Evolutionary conservation across 2,329 filamentous ascomycete genomes (phyloP).

Genomic region (Neopestalotiopsis clavispora): DNA sequence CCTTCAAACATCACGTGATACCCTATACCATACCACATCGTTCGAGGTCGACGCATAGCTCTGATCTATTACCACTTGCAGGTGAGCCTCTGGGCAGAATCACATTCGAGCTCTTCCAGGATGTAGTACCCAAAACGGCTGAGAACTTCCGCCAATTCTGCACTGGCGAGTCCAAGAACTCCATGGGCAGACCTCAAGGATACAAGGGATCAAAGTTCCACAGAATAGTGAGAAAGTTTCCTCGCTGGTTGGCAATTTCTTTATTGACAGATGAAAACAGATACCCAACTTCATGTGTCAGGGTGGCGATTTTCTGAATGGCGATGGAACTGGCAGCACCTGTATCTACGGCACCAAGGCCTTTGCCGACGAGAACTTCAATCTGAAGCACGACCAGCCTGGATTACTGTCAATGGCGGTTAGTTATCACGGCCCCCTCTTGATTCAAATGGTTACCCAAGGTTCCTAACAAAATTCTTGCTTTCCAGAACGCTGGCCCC

Average conservation of each 20-base stretch:
- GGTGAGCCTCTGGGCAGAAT: constrained; percentile 86
- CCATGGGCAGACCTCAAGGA: constrained; percentile 78
- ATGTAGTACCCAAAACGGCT: constrained; percentile 83
- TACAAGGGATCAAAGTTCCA: constrained; percentile 97
- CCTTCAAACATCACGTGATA: not conserved
- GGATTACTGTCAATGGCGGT: constrained; percentile 94
- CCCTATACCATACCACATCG: not conserved
- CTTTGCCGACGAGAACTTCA: constrained; percentile 92
- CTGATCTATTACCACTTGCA: constrained; percentile 38
- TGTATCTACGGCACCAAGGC: constrained; percentile 85
- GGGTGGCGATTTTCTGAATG: constrained; percentile 93
- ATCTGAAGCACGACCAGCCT: constrained; percentile 74
- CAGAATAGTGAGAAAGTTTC: constrained; percentile 67
- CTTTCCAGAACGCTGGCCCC: constrained; percentile 77
- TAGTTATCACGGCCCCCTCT: constrained; percentile 41
- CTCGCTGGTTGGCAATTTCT: not conserved
- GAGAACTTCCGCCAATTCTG: constrained; percentile 98
- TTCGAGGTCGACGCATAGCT: not conserved
- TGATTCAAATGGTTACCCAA: not conserved
- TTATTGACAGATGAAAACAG: constrained; percentile 47
- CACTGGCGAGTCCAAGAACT: constrained; percentile 87
- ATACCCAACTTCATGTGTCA: constrained; percentile 98
- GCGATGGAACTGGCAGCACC: constrained; percentile 86
- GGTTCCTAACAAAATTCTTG: not conserved
- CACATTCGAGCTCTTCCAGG: constrained; percentile 87